phyloP scores from a whole-genome alignment of 495 filamentous ascomycete genomes.

The Bombardia bombarda region DNA sequence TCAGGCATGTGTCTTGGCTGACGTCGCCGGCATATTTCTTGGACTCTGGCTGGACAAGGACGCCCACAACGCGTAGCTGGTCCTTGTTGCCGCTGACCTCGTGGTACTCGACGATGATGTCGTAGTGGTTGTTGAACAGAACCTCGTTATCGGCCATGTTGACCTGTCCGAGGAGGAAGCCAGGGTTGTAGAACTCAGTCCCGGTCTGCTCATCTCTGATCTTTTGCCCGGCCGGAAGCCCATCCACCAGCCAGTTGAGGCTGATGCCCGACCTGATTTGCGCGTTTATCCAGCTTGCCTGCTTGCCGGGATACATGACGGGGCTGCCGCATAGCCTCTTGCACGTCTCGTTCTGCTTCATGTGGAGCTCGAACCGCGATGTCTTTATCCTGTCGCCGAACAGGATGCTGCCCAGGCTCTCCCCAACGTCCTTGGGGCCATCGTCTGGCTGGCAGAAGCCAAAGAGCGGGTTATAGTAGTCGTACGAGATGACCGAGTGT shows the following conservation, averaged over 20 bases:
- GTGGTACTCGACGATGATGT: constrained; percentile 92
- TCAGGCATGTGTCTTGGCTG: constrained; percentile 55
- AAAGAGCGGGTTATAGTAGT: constrained; percentile 87
- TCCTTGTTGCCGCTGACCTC: constrained; percentile 48
- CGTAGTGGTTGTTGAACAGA: constrained; percentile 83
- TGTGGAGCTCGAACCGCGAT: constrained; percentile 80
- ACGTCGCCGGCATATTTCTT: constrained; percentile 49
- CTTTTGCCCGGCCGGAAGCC: constrained; percentile 78
- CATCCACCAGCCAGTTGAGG: constrained; percentile 93
- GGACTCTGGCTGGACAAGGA: constrained; percentile 75
- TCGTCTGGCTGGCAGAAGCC: constrained; percentile 75
- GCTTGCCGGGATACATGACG: constrained; percentile 57
- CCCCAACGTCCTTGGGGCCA: constrained; percentile 65
- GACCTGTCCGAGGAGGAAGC: constrained; percentile 69
- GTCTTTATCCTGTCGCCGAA: constrained; percentile 95
- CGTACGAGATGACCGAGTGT: constrained; percentile 85
- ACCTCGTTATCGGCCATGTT: constrained; percentile 35
- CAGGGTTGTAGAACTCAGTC: constrained; percentile 73
- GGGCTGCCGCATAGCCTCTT: constrained; percentile 67
- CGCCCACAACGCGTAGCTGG: constrained; percentile 81
- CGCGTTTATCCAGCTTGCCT: constrained; percentile 71
- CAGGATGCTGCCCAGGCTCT: constrained; percentile 90
- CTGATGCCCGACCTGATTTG: constrained; percentile 76
- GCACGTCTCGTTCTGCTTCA: constrained; percentile 79
- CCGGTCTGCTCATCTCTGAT: constrained; percentile 64